Evolutionary conservation across 2,329 filamentous ascomycete genomes (phyloP), one percentile per base, ranked within the genome.

Genomic region (Plenodomus lindquistii): DNA sequence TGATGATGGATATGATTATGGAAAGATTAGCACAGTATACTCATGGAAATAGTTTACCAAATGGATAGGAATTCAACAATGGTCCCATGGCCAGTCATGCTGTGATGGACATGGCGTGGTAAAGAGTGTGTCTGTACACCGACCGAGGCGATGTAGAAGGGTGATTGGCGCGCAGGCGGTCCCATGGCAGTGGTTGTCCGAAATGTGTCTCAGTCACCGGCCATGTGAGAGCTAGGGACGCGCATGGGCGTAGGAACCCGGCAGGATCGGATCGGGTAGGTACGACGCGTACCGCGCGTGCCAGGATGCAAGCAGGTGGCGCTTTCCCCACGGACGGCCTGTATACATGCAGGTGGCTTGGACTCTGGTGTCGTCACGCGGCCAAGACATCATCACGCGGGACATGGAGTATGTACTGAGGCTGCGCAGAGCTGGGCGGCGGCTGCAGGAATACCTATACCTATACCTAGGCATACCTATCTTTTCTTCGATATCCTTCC

Each of bases 321-420:
- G 22, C 31, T 39, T 46, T 29, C 48, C 43, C 21, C 43, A 20
- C n/a, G n/a, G n/a, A n/a, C n/a, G n/a, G n/a, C n/a, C 34, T n/a
- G 34, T 41, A 11, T 22, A 36, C 21, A 19, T 41, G 35, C 46
- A 52, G 44, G 44, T 44, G n/a, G n/a, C n/a, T n/a, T n/a, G n/a
- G n/a, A 39, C 47, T 35, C 34, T 17, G 17, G 44, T 54, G 48
- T 48, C 52, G 52, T 54, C 52, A 54, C 47, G 55, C 52, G 55
- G 49, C 50, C 52, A 39, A 50, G 48, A 46, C 16, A 18, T 17
- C 17, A 46, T 58, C 53, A 59, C 55, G 55, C 50, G 52, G 46
- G n/a, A n/a, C n/a, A n/a, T n/a, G n/a, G n/a, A n/a, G n/a, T 42
- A 53, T 48, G 48, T 44, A 48, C 50, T 48, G 48, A 48, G 44